Percentiles rank a stretch among this genome's conserved stretches.
These are phyloP conservation scores for Bipolaris bicolor DNA, from an alignment of 2,329 filamentous ascomycete genomes.

Conservation along the genomic window DNA sequence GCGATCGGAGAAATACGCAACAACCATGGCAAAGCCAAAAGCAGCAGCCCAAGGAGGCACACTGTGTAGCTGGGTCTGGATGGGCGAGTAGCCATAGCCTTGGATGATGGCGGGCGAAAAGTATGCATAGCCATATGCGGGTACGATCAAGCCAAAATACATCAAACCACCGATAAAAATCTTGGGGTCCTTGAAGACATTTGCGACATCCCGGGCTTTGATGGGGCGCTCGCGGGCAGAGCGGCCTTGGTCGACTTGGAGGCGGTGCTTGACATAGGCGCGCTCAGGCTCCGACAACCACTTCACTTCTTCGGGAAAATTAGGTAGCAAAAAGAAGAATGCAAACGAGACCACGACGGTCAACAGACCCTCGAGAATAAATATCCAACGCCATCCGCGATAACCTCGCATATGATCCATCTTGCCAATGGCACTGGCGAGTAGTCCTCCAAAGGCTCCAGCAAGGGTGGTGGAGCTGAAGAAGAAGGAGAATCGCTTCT, in stretches of 20 bases:
- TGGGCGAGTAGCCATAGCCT: conserved; percentile 58
- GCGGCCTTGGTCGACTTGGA: conserved; percentile 56
- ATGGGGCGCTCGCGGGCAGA: conserved; percentile 55
- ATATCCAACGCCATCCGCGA: conserved; percentile 79
- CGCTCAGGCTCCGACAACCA: conserved; percentile 57
- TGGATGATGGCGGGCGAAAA: conserved; percentile 58
- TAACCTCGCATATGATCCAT: conserved; percentile 76
- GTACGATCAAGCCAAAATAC: conserved; percentile 56
- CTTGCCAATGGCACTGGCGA: conserved; percentile 87
- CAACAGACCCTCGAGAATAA: conserved; percentile 68
- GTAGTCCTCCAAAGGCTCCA: conserved; percentile 82
- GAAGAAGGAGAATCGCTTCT: conserved; percentile 92
- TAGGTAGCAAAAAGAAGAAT: conserved; percentile 57
- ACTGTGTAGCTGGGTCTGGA: conserved; percentile 61
- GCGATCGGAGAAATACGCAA: conserved; percentile 75
- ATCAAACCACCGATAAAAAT: conserved; percentile 58
- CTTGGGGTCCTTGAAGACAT: conserved; percentile 58
- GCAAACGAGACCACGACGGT: conserved; percentile 53
- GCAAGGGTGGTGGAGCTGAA: conserved; percentile 82
- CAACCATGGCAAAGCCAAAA: conserved; percentile 77
- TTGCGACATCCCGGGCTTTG: conserved; percentile 50
- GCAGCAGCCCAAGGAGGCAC: conserved; percentile 71
- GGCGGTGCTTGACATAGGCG: conserved; percentile 53
- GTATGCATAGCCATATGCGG: conserved; percentile 54
- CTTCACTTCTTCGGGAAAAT: conserved; percentile 58